A percentile compares a stretch with the other conserved stretches of the same genome.
Evolutionary conservation across 2,329 filamentous ascomycete species (phyloP).

Genomic region (Trichoderma sp.): DNA sequence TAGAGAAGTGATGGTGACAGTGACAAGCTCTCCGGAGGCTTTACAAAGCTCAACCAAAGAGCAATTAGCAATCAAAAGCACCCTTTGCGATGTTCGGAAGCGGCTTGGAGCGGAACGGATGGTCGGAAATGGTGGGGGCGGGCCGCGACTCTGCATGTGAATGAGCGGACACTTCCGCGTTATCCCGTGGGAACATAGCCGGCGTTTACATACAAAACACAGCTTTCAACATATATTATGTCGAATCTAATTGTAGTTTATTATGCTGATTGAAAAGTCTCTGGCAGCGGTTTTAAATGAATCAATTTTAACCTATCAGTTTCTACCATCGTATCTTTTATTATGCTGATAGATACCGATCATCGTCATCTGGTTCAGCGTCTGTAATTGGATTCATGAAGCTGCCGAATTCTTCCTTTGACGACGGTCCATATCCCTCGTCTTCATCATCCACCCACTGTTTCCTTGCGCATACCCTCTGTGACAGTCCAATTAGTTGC

Average conservation of each 20-base stretch:
- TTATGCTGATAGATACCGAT: not conserved
- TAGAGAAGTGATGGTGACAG: not conserved
- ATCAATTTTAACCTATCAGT: no score
- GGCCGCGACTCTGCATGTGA: not conserved
- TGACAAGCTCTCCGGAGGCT: not conserved
- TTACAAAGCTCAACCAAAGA: not conserved
- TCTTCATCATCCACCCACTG: not conserved
- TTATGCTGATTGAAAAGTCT: not conserved
- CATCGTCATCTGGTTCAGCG: not conserved
- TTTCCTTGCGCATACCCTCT: not conserved
- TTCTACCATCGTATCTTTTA: no score
- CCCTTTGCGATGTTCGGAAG: not conserved
- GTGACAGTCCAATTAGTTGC: not conserved
- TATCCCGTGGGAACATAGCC: not conserved
- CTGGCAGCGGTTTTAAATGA: no score
- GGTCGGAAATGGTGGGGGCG: slow-evolving; percentile 13
- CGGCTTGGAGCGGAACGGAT: slow-evolving; percentile 9
- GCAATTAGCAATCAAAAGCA: not conserved
- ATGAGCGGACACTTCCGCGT: not conserved
- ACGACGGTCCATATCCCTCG: not conserved
- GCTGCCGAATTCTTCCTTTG: not conserved
- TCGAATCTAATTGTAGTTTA: not conserved
- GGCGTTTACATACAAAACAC: not conserved
- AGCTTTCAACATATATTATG: not conserved
- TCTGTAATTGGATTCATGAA: not conserved